These are phyloP conservation scores for Neurospora sp. DNA, from an alignment of 495 filamentous ascomycete genomes.

Conservation along the genomic window DNA sequence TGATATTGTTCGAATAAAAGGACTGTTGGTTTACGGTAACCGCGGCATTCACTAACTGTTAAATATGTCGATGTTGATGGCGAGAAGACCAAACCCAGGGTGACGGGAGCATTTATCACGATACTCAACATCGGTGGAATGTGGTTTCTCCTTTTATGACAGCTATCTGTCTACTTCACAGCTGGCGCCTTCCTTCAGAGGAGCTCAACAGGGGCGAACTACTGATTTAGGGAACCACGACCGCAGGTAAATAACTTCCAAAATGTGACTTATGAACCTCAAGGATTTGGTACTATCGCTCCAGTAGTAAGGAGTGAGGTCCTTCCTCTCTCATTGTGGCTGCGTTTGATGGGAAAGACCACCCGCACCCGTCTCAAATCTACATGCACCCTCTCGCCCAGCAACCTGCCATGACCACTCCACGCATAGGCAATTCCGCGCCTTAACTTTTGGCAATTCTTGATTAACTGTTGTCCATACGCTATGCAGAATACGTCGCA, in stretches of 20 bases:
- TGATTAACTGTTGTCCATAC: not conserved
- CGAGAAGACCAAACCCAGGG: not conserved
- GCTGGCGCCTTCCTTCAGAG: not conserved
- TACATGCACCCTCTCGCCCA: not conserved
- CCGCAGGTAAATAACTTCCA: not conserved
- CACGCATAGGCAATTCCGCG: not conserved
- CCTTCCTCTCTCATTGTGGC: not conserved
- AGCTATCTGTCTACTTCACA: not conserved
- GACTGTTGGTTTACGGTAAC: not conserved
- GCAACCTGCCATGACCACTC: not conserved
- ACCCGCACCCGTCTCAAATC: not conserved
- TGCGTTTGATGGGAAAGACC: not conserved
- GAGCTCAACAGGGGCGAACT: not conserved
- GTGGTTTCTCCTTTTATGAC: not conserved
- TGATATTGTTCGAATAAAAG: not conserved
- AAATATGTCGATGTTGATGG: not conserved
- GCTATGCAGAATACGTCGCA: not conserved
- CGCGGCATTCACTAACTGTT: not conserved
- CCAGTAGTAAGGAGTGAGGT: not conserved
- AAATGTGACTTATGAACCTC: not conserved
- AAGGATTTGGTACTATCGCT: not conserved
- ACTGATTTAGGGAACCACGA: not conserved
- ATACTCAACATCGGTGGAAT: not conserved
- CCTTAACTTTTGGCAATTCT: not conserved
- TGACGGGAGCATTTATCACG: not conserved